These are phyloP conservation scores for Cyberlindnera euphorbiiphila DNA, from an alignment of 805 yeast genomes.

Conservation along the genomic window DNA sequence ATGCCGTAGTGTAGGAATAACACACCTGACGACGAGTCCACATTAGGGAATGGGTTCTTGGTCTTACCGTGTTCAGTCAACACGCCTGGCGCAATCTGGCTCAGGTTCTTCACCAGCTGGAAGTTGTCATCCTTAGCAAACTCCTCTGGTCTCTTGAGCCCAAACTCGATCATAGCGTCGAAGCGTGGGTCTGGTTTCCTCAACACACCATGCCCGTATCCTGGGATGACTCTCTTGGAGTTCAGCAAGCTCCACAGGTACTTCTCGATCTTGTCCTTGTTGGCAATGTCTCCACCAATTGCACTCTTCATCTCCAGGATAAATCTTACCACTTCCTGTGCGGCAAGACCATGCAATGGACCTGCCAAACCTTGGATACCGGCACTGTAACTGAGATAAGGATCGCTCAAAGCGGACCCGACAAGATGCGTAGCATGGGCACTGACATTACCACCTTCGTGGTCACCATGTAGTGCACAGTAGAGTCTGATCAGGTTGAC, in stretches of 20 bases:
- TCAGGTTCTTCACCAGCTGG: constrained; percentile 60
- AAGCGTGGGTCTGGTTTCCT: constrained; percentile 82
- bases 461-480: constrained; percentile 74
- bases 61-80: constrained; percentile 78
- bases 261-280: constrained; percentile 50
- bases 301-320: constrained; percentile 57
- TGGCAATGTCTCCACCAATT: constrained; percentile 30
- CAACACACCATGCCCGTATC: constrained; percentile 85
- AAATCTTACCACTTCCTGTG: constrained; percentile 80
- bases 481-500: constrained; percentile 68
- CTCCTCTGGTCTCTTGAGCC: constrained; percentile 45
- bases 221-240: constrained; percentile 78
- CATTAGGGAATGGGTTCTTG: constrained; percentile 83
- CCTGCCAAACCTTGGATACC: constrained; percentile 84
- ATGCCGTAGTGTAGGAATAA: constrained; percentile 77
- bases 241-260: constrained; percentile 70
- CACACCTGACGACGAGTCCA: constrained; percentile 76
- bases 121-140: constrained; percentile 62
- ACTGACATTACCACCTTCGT: constrained; percentile 82
- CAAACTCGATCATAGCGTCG: constrained; percentile 69
- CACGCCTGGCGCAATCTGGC: constrained; percentile 71
- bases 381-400: constrained; percentile 70
- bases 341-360: constrained; percentile 82
- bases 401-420: constrained; percentile 76
- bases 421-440: constrained; percentile 81